phyloP scores from a whole-genome alignment of 441 rosid species.

The Gossypium armourianum region DNA sequence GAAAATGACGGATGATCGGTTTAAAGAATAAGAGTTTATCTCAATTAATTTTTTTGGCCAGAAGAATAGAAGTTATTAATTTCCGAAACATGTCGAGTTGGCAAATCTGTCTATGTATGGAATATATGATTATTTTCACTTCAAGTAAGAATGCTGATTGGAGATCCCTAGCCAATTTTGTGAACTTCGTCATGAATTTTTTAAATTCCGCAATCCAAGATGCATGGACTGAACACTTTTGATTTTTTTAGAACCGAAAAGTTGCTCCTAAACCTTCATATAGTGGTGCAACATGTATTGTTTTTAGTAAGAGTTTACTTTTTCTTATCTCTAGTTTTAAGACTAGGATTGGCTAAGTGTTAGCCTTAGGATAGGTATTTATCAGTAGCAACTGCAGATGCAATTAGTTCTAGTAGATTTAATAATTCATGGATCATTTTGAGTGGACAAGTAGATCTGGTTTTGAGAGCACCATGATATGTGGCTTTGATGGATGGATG shows the following conservation, averaged over 20 bases:
- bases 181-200: conserved; percentile 6
- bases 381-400: not conserved
- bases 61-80: not conserved
- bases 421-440: not conserved
- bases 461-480: not conserved
- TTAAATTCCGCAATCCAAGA: conserved; percentile 9
- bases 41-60: not conserved
- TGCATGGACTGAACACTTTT: not conserved
- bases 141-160: not conserved
- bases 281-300: conserved; percentile 3
- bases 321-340: not conserved
- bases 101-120: not conserved
- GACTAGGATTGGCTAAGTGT: conserved; percentile 5
- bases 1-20: conserved; percentile 2
- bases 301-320: not conserved
- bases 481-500: not conserved
- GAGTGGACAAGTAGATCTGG: not conserved
- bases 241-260: not conserved
- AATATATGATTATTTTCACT: conserved; percentile 3
- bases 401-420: not conserved
- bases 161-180: not conserved
- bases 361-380: conserved; percentile 3
- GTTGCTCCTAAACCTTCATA: conserved; percentile 6
- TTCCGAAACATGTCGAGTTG: not conserved
- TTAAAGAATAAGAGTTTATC: not conserved